Percentiles rank a stretch among this genome's conserved stretches.
Conservation (phyloP, 257 asterid species). For the Ilex aquifolium region DNA sequence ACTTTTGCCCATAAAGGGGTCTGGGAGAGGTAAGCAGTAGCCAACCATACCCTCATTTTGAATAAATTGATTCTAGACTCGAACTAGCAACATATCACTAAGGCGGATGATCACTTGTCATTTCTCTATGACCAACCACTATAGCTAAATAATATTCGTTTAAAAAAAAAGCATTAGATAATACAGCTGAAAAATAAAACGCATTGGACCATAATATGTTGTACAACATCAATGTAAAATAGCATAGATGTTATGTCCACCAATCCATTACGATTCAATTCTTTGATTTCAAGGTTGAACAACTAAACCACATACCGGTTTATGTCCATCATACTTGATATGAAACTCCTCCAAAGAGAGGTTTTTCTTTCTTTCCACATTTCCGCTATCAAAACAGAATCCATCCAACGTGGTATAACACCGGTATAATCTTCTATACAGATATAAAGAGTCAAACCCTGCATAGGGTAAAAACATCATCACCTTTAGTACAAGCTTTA, state of each 20-base stretch:
- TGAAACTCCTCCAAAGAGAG: conserved; percentile 64
- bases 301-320: conserved; percentile 72
- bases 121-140: no score
- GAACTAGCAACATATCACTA: no score
- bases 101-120: no score
- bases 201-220: no score
- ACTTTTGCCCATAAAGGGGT: no score
- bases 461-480: conserved; percentile 26
- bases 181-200: no score
- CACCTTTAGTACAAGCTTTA: conserved; percentile 21
- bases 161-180: not conserved
- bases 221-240: no score
- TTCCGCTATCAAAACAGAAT: conserved; percentile 77
- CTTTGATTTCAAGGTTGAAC: conserved; percentile 64
- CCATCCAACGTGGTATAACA: conserved; percentile 76
- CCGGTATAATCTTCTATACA: conserved; percentile 83
- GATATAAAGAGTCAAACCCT: conserved; percentile 84
- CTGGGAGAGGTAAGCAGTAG: no score
- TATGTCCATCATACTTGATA: conserved; percentile 56
- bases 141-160: no score
- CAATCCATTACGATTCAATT: conserved; percentile 33
- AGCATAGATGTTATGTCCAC: no score
- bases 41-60: no score
- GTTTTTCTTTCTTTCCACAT: conserved; percentile 62
- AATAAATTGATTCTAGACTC: no score